Evolutionary conservation across 2,329 filamentous ascomycete genomes (phyloP), one percentile per base, ranked within the genome.

Genomic region (Teratosphaeria pseudoeucalypti): DNA sequence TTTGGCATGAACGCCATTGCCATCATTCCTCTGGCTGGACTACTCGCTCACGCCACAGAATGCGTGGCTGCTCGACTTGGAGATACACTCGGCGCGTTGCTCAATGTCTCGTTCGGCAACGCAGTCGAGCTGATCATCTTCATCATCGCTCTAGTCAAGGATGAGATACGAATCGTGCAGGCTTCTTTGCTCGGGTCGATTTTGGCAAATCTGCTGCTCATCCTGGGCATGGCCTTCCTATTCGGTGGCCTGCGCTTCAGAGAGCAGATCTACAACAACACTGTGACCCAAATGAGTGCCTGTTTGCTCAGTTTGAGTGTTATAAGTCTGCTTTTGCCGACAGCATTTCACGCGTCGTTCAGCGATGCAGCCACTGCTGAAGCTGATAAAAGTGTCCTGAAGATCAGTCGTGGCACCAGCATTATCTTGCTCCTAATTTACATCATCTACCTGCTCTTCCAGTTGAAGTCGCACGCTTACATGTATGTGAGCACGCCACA

Each of bases 251-350:
- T 96, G 58, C 86, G 90, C 63, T 96, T 85, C 73, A 87, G 88
- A 71, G 92, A 96, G 77, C 92, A 96, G 78, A 86, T 96, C 63
- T 96, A 96, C 77, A 96, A 96, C 76, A 94, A 86, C 75, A 96
- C 90, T 26, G 90, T 96, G 60, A 96, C 91, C 0, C 91, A 96
- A 73, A 96, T 96, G 90, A 96, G 90, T 72, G 92, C 92, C 57
- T 95, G 90, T 76, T 80, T 96, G 67, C 82, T 96, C 66, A 95
- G 90, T 78, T 75, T 96, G 74, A 92, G 89, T 70, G 92, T 95
- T 62, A 92, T 90, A 75, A 96, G 91, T 77, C 79, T 96, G 26
- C 82, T 96, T 29, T 76, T 96, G 12, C 91, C 92, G 1, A 96
- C 92, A 37, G 92, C 92, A 4, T 96, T 96, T 72, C 90, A 96